Base-by-base conservation (phyloP, 2,329 filamentous ascomycete species). In the Phialocephala subalpina region DNA sequence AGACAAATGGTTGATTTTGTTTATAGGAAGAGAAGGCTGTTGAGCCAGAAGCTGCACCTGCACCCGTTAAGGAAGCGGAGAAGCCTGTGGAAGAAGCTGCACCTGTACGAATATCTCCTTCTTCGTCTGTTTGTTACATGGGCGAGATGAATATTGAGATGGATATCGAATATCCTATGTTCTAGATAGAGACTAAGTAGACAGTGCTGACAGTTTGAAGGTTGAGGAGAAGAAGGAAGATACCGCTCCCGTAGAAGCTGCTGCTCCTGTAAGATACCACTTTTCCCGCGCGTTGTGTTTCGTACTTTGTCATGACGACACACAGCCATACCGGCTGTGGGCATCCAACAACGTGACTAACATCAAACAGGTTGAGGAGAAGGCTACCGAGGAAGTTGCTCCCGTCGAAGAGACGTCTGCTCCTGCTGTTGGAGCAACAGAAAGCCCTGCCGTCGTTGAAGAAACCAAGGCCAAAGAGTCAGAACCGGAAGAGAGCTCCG, bases 401-500 rank as follows among this genome's bases (percentile, higher is more conserved):
- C 22, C 40, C 27, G 52, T 38, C 0, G 38, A 49, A 2, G 60
- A 63, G 14, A 38, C 60, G 5, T n/a, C 25, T 27, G 59, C 59
- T 3, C 45, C 59, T 25, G 29, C 9, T 33, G 59, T 61, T 53
- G 27, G 45, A 42, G 38, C 5, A n/a, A 42, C 5, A 14, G 38
- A 42, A 14, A n/a, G 3, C 38, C 38, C 38, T 16, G 12, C 38
- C 9, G 29, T 33, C 12, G 18, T 42, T 42, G 18, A 42, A 14
- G 38, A 42, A n/a, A 4, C 38, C 4, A 42, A 42, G 18, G 38
- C 18, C 5, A 12, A 42, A 12, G 38, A 42, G 38, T 42, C 12
- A 14, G 14, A 42, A 42, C 38, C 38, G 27, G 59, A 61, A 52
- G 58, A 52, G 16, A 55, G 27, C 35, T 20, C 47, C 29, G 59